A percentile compares a stretch with the other conserved stretches of the same genome.
phyloP scores from a whole-genome alignment of 2,329 filamentous ascomycete species.

The Hawksworthiomyces lignivorus region DNA sequence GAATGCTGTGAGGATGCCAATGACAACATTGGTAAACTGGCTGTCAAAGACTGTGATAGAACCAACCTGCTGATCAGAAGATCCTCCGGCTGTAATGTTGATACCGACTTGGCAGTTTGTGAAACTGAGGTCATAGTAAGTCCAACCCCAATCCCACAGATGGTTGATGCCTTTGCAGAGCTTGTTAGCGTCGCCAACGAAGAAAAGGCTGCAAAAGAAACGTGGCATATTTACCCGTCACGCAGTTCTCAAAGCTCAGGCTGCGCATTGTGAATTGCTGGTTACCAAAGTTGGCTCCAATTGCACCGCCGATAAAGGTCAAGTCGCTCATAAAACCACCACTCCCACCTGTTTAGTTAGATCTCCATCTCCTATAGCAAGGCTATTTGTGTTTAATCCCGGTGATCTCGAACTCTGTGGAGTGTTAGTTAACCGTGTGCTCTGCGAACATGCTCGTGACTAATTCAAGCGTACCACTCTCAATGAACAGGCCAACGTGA shows the following conservation, averaged over 20 bases:
- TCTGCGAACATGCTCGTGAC: no score
- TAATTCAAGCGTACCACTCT: slow-evolving; percentile 3
- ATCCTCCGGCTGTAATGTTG: slow-evolving; percentile 46
- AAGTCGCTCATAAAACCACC: slow-evolving; percentile 42
- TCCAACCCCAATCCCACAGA: slow-evolving; percentile 71
- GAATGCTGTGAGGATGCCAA: slow-evolving; percentile 59
- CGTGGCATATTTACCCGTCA: slow-evolving; percentile 33
- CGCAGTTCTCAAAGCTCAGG: slow-evolving; percentile 55
- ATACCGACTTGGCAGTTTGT: slow-evolving; percentile 53
- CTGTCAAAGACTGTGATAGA: slow-evolving; percentile 66
- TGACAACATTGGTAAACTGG: slow-evolving; percentile 53
- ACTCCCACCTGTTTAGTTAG: slow-evolving; percentile 19
- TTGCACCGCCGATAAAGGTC: slow-evolving; percentile 50
- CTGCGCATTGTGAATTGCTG: slow-evolving; percentile 65
- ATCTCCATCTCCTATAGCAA: neutral
- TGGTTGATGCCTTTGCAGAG: slow-evolving; percentile 46
- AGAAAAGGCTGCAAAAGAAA: no score
- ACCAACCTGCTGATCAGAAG: slow-evolving; percentile 51
- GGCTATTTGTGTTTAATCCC: no score
- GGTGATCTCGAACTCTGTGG: no score
- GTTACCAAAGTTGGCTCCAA: slow-evolving; percentile 57
- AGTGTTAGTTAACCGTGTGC: no score
- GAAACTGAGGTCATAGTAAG: slow-evolving; percentile 53
- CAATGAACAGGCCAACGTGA: slow-evolving; percentile 42
- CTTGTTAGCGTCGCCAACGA: slow-evolving; percentile 17